These are phyloP conservation scores for Paecilomyces sp. DNA, from an alignment of 2,329 filamentous ascomycete species.

Conservation along the genomic window DNA sequence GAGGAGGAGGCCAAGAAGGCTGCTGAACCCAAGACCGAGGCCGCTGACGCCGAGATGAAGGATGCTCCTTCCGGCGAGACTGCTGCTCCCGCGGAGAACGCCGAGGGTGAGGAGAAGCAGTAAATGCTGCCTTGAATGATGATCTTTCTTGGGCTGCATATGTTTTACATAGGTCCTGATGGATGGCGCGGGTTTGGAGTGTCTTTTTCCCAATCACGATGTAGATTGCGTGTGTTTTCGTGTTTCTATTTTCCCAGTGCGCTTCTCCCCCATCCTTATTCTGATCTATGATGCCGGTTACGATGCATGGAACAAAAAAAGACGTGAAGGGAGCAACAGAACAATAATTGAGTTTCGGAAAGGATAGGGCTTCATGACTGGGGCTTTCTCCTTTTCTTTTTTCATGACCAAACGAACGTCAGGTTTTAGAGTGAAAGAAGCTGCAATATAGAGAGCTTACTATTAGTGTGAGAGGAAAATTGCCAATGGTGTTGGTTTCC, in stretches of 20 bases:
- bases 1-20: conserved; percentile 60
- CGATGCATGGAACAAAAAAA: conserved; percentile 1
- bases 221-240: conserved; percentile 2
- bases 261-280: not conserved
- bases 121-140: not conserved
- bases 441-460: not conserved
- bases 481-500: not conserved
- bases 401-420: not conserved
- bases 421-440: not conserved
- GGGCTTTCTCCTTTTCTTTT: not conserved
- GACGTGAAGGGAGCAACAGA: not conserved
- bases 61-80: conserved; percentile 45
- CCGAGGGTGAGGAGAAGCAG: conserved; percentile 32
- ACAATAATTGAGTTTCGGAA: not conserved
- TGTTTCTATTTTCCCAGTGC: not conserved
- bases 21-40: conserved; percentile 38
- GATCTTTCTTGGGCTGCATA: conserved; percentile 1
- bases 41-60: conserved; percentile 51
- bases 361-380: not conserved
- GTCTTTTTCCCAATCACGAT: conserved; percentile 1
- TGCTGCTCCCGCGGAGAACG: conserved; percentile 22
- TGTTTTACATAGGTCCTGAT: not conserved
- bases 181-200: not conserved
- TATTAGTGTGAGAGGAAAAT: not conserved
- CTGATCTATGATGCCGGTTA: not conserved